These are phyloP conservation scores for Euryodendron excelsum DNA, from an alignment of 148 eudicot species.

Conservation along the genomic window DNA sequence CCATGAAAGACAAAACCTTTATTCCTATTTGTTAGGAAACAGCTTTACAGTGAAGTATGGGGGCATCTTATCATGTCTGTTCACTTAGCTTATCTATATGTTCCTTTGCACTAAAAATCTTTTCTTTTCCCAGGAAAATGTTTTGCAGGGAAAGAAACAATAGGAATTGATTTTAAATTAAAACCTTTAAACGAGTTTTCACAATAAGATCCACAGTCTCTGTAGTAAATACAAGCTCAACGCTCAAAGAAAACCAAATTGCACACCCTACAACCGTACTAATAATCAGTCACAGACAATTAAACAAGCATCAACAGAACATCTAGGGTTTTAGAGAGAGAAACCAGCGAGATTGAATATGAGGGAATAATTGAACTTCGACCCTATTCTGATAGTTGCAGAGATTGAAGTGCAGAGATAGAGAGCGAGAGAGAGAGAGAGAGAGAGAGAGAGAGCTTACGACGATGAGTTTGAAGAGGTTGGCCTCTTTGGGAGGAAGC, in stretches of 20 bases:
- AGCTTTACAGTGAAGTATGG: neutral
- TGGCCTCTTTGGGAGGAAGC: constrained; percentile 91
- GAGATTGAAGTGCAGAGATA: neutral
- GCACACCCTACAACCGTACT: neutral
- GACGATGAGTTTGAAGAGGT: constrained; percentile 95
- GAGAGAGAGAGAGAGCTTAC: constrained; percentile 41
- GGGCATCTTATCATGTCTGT: neutral
- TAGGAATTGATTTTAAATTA: too few species aligned
- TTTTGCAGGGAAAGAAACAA: neutral
- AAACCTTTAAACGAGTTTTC: neutral
- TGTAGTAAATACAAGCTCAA: neutral
- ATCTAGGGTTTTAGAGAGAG: constrained; percentile 1
- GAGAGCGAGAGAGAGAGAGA: neutral
- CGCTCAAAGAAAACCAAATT: neutral
- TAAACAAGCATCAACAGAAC: neutral
- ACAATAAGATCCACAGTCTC: neutral
- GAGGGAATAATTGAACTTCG: constrained; percentile 8
- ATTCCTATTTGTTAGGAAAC: neutral
- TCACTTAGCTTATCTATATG: neutral
- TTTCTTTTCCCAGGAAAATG: neutral
- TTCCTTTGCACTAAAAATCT: neutral
- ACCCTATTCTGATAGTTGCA: neutral
- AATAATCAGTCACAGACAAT: neutral
- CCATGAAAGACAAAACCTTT: neutral
- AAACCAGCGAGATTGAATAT: neutral